Evolutionary conservation across 306 rosid species (phyloP).

Genomic region (Phaseolus lunatus): DNA sequence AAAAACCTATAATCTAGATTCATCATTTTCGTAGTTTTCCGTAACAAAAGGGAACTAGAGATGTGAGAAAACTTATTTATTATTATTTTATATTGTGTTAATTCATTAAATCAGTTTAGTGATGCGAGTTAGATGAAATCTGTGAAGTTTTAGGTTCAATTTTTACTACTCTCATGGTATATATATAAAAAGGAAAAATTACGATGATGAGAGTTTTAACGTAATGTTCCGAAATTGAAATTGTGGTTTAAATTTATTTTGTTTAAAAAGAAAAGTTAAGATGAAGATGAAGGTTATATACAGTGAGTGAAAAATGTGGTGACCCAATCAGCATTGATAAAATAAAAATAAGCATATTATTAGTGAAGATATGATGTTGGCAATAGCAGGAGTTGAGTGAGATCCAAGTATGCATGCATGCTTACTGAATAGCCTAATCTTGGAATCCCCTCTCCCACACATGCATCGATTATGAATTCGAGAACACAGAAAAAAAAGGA

Average conservation of each 20-base stretch:
- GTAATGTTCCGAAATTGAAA: too few relatives aligned
- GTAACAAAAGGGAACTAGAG: background rate
- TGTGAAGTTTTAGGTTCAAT: too few relatives aligned
- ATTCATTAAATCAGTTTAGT: too few relatives aligned
- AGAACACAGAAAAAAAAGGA: constrained; percentile 43
- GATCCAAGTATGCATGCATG: constrained; percentile 46
- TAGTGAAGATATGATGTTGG: constrained; percentile 17
- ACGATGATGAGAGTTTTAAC: too few relatives aligned
- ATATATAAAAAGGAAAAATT: too few relatives aligned
- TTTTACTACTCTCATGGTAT: too few relatives aligned
- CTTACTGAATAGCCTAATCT: constrained; percentile 31
- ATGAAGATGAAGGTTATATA: constrained; percentile 9
- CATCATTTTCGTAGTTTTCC: too few relatives aligned
- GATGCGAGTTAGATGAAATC: too few relatives aligned
- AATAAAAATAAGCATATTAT: constrained; percentile 28
- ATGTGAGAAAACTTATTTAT: too few relatives aligned
- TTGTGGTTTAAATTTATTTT: background rate
- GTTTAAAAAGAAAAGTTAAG: background rate
- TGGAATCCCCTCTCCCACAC: constrained; percentile 45
- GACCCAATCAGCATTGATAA: constrained; percentile 24
- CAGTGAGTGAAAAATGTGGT: constrained; percentile 10
- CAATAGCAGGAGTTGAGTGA: constrained; percentile 46
- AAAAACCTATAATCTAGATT: too few relatives aligned
- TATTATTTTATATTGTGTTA: too few relatives aligned
- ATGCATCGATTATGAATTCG: constrained; percentile 46